Evolutionary conservation across 2,329 filamentous ascomycete species (phyloP), one percentile per base, ranked within the genome.

Genomic region (Cladosporium phlei): DNA sequence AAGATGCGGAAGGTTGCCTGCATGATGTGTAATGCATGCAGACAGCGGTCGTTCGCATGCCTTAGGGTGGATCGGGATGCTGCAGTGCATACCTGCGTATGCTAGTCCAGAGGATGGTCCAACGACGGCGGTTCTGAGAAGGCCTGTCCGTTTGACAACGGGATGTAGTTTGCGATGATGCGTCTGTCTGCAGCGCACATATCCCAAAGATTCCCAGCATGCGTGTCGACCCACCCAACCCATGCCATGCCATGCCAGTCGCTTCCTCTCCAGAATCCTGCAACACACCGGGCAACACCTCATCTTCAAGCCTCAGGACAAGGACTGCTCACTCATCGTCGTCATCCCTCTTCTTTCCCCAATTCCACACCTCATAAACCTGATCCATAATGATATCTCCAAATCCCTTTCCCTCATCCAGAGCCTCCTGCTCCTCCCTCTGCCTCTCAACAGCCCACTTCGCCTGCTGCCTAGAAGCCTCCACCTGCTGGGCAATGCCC

Each of bases 391-490:
- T 67, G 55, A 67, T 64, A 49, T 66, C 65, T 5, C 54, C 59
- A 51, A 64, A 61, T 3, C 64, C 59, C 38, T 66, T 66, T 2
- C 65, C 65, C 39, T 64, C 62, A 32, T 65, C 64, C 16, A 66
- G 48, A 51, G 65, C 64, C 53, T 69, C 68, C 59, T 63, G 64
- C 51, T 72, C 70, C 61, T 73, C 71, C 50, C 66, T 63, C 50
- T 72, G 51, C 46, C 70, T 54, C 53, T 65, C 57, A 21, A 49
- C 53, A 56, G 69, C 71, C 72, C 72, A 75, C 11, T 65, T 68
- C 46, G 69, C 68, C 39, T 61, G 59, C 55, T 69, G 65, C 37
- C 62, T 64, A 6, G 20, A 20, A 11, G 27, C 35, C 10, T 51
- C 47, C 34, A 68, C 46, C 49, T 60, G 63, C 25, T 63, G 54